These are phyloP conservation scores for Penicillium samsonianum DNA, from an alignment of 495 filamentous ascomycete species.

Conservation along the genomic window DNA sequence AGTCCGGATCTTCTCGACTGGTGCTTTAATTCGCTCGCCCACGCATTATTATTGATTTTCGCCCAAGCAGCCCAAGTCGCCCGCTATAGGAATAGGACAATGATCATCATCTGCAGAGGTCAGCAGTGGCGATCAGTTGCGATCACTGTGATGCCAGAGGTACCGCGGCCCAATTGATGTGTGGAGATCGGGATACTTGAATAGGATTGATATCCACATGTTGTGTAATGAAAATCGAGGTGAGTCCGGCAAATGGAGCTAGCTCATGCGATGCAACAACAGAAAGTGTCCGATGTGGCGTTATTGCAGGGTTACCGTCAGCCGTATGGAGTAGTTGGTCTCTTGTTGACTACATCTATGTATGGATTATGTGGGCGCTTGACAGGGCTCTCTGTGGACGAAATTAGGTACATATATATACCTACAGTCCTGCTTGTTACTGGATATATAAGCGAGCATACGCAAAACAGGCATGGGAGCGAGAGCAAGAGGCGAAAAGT, in stretches of 20 bases:
- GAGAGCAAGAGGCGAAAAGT: not conserved
- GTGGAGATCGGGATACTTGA: not conserved
- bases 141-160: not conserved
- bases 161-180: not conserved
- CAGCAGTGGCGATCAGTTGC: not conserved
- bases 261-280: not conserved
- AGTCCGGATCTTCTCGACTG: not conserved
- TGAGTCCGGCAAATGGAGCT: not conserved
- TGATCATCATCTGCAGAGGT: not conserved
- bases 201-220: not conserved
- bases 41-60: not conserved
- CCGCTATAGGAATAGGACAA: not conserved
- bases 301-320: not conserved
- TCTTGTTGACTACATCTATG: not conserved
- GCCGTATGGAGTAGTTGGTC: not conserved
- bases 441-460: not conserved
- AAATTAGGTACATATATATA: not conserved
- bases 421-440: not conserved
- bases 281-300: conserved; percentile 6
- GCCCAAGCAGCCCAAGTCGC: not conserved
- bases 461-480: not conserved
- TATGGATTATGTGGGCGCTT: not conserved
- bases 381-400: not conserved
- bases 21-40: not conserved
- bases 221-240: not conserved